Base-by-base conservation (phyloP, 1,284 basidiomycete genomes). In the Quambalaria eucalypti region DNA sequence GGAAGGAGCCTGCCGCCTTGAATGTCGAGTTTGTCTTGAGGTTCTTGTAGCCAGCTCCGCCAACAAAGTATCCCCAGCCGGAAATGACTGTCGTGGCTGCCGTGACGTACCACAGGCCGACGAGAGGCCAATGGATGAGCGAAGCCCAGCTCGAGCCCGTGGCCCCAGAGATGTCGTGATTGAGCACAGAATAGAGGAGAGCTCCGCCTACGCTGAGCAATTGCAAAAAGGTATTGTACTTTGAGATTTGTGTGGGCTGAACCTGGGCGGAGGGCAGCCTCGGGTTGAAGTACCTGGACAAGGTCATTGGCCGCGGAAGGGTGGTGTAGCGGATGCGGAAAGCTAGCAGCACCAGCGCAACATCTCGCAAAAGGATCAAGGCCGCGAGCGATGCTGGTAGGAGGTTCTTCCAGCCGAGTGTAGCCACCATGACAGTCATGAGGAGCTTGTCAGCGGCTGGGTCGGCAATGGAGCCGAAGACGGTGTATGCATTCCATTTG, bases 371-470 rank as follows among this genome's bases (percentile, higher is more conserved):
- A 36, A 98, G 80, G 64, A 99, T 90, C 53, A 97, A 80, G 0
- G 83, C 80, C 1, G 90, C 88, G 1, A 98, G 78, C 7, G 88
- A 86, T 21, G 88, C 90, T 95, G 93, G 91, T 28, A 98, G 78
- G 62, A 93, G 79, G 8, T 84, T 85, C 64, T 87, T 86, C 80
- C 87, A 83, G 0, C 88, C 84, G 54, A 98, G 78, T 1, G 90
- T 87, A 48, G 93, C 80, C 1, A 90, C 90, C 73, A 98, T 81
- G 0, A 92, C 96, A 1, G 93, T 95, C 86, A 98, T 88, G 46
- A 99, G 79, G 25, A 85, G 81, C 78, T 99, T 99, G 81, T 99
- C 93, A 1, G 95, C 93, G 0, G 92, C 90, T 7, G 93, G 93
- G 76, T 99, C 95, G 6, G 97, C 82, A 56, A 98, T 92, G 10